Conservation (phyloP, 768 basidiomycete genomes). For the Paxillus ammoniavirescens region DNA sequence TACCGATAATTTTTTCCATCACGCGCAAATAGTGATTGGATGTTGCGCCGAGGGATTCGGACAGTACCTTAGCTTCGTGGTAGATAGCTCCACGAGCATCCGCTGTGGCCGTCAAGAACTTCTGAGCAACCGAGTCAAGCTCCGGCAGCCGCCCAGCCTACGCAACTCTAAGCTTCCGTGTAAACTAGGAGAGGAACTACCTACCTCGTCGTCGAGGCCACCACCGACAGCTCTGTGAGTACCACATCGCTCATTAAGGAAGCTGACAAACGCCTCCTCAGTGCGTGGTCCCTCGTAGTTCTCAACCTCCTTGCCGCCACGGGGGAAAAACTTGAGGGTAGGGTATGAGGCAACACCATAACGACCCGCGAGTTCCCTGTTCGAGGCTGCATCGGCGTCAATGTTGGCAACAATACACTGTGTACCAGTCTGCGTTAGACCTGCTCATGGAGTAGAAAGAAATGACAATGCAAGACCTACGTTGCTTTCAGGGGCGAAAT, state of each 20-base stretch:
- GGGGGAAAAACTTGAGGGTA: constrained; percentile 94
- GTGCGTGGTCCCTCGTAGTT: constrained; percentile 69
- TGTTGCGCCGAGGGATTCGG: constrained; percentile 46
- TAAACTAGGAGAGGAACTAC: constrained; percentile 11
- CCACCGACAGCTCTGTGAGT: constrained; percentile 83
- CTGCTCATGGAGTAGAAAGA: background rate
- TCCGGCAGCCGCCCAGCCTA: constrained; percentile 81
- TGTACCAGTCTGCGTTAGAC: constrained; percentile 2
- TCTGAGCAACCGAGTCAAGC: constrained; percentile 74
- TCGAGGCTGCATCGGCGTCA: constrained; percentile 82
- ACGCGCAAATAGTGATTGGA: constrained; percentile 83
- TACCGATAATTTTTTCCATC: constrained; percentile 82
- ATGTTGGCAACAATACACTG: constrained; percentile 90
- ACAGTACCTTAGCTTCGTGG: constrained; percentile 57
- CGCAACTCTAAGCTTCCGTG: constrained; percentile 8
- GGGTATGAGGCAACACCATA: constrained; percentile 84
- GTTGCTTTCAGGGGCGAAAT: constrained; percentile 75
- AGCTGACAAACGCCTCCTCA: constrained; percentile 74
- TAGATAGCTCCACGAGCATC: constrained; percentile 60
- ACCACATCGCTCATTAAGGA: constrained; percentile 85
- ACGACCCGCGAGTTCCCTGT: constrained; percentile 64
- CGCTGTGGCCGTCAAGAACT: constrained; percentile 65
- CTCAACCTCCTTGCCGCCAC: constrained; percentile 59
- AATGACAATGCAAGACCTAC: constrained; percentile 38
- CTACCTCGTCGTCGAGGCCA: constrained; percentile 66